Conservation (phyloP, 2,329 filamentous ascomycete species). For the Pseudonectria buxi region DNA sequence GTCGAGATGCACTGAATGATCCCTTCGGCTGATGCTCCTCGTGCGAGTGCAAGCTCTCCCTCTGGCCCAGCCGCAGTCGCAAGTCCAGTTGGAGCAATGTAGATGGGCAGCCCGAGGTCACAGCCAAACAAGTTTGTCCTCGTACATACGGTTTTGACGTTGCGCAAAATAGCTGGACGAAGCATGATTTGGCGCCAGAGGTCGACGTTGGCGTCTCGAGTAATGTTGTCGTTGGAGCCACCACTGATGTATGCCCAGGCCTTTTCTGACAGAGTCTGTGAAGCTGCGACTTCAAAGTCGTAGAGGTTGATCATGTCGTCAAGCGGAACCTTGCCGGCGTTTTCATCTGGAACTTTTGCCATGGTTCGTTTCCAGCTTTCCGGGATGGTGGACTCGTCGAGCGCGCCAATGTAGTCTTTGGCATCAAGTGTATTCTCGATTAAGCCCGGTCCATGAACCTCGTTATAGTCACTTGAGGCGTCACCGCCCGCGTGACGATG, state of each 20-base stretch:
- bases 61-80: conserved; percentile 10
- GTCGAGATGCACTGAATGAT: conserved; percentile 57
- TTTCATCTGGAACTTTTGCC: background rate
- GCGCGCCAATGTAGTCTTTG: conserved; percentile 8
- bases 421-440: conserved; percentile 12
- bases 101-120: conserved; percentile 14
- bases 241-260: conserved; percentile 18
- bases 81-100: conserved; percentile 15
- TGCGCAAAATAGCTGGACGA: conserved; percentile 16
- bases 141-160: conserved; percentile 13
- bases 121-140: conserved; percentile 13
- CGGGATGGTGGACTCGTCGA: conserved; percentile 8
- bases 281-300: conserved; percentile 19
- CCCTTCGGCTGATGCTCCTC: conserved; percentile 28
- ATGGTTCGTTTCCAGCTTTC: background rate
- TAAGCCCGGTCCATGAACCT: conserved; percentile 14
- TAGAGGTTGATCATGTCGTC: conserved; percentile 17
- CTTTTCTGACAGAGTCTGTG: conserved; percentile 8
- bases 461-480: conserved; percentile 18
- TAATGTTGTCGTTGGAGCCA: conserved; percentile 20
- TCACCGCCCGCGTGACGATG: conserved; percentile 18
- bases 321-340: conserved; percentile 5
- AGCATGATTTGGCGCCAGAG: conserved; percentile 17
- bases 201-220: conserved; percentile 13
- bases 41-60: conserved; percentile 15